These are phyloP conservation scores for Emmonsiellopsis sp. DNA, from an alignment of 2,329 filamentous ascomycete genomes.

Conservation along the genomic window DNA sequence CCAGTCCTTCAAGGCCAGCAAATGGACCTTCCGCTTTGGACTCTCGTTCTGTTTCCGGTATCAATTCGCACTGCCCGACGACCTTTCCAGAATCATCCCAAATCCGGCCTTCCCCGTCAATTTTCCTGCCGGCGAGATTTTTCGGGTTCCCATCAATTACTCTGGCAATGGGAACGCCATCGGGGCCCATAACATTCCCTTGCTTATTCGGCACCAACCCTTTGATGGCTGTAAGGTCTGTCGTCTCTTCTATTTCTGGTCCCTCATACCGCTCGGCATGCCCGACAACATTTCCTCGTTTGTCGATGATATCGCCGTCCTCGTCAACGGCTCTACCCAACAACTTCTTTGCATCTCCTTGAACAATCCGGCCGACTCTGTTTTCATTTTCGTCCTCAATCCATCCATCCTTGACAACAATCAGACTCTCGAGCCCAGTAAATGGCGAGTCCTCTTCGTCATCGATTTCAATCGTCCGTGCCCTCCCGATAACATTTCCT, in stretches of 20 bases:
- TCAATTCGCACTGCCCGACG: constrained; percentile 49
- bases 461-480: constrained; percentile 38
- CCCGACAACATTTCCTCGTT: constrained; percentile 53
- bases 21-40: constrained; percentile 49
- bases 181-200: constrained; percentile 45
- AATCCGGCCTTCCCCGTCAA: constrained; percentile 47
- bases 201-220: constrained; percentile 50
- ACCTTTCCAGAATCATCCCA: constrained; percentile 49
- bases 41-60: constrained; percentile 49
- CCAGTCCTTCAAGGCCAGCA: constrained; percentile 47
- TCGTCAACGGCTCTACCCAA: constrained; percentile 52
- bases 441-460: constrained; percentile 33
- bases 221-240: constrained; percentile 46
- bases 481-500: constrained; percentile 54
- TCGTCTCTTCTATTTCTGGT: constrained; percentile 33
- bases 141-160: constrained; percentile 49
- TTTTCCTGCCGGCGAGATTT: constrained; percentile 48
- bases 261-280: constrained; percentile 46
- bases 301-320: constrained; percentile 54
- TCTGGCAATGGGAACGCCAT: constrained; percentile 47
- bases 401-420: constrained; percentile 39
- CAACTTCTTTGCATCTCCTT: constrained; percentile 52
- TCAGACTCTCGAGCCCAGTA: constrained; percentile 38
- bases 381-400: constrained; percentile 41
- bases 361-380: constrained; percentile 43